A percentile compares a stretch with the other conserved stretches of the same genome.
Evolutionary conservation across 78 protist genomes (phyloP).

Genomic region (Bigelowiella natans): DNA sequence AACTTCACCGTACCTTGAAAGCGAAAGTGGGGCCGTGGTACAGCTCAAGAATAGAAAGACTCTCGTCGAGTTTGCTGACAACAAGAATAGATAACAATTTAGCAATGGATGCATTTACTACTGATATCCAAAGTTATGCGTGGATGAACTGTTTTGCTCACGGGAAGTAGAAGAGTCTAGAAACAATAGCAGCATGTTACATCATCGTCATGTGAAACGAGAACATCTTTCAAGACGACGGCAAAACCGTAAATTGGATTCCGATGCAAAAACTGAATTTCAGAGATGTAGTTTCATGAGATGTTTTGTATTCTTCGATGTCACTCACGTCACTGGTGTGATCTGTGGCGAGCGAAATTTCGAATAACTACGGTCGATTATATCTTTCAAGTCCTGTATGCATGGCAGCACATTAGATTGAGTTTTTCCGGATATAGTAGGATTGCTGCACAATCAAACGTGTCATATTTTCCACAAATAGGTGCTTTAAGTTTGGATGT

Average conservation of each 20-base stretch:
- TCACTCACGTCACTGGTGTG: not conserved
- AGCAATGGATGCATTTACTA: not conserved
- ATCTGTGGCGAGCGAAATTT: not conserved
- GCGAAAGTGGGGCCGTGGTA: constrained; percentile 70
- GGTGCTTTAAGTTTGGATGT: too few species aligned
- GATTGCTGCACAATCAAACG: too few species aligned
- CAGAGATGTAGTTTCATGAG: too few species aligned
- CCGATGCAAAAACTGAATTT: too few species aligned
- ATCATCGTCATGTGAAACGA: not conserved
- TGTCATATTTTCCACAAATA: too few species aligned
- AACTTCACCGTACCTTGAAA: constrained; percentile 45
- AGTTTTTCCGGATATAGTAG: too few species aligned
- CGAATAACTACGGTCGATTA: not conserved
- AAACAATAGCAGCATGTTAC: too few species aligned
- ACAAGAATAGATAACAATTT: not conserved
- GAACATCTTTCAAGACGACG: not conserved
- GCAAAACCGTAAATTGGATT: not conserved
- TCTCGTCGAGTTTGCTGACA: not conserved
- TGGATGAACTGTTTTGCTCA: not conserved
- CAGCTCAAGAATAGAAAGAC: constrained; percentile 38
- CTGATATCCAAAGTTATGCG: not conserved
- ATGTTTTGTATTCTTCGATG: too few species aligned
- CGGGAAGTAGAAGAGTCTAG: too few species aligned
- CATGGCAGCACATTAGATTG: too few species aligned
- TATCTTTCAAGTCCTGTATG: not conserved